These are phyloP conservation scores for Casuarina cunninghamiana DNA, from an alignment of 306 rosid genomes.

Conservation along the genomic window DNA sequence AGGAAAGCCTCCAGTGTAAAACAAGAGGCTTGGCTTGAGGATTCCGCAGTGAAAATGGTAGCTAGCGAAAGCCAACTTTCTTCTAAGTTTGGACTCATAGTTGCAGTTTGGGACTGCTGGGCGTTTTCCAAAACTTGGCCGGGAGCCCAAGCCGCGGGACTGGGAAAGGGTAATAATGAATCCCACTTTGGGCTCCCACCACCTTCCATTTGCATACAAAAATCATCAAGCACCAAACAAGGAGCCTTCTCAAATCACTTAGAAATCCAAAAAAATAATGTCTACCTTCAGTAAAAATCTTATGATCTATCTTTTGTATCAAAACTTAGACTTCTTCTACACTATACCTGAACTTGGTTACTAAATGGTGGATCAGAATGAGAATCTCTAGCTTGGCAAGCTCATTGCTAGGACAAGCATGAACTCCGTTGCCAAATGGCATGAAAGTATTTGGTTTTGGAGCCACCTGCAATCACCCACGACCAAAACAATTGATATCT, in stretches of 20 bases:
- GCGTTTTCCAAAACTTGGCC: constrained; percentile 68
- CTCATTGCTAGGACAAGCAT: constrained; percentile 90
- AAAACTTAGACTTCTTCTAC: too few relatives aligned
- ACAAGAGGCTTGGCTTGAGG: constrained; percentile 31
- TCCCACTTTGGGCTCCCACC: constrained; percentile 57
- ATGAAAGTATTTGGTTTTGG: constrained; percentile 75
- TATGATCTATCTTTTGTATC: too few relatives aligned
- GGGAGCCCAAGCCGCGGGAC: constrained; percentile 79
- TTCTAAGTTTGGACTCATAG: too few relatives aligned
- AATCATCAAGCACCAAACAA: background rate
- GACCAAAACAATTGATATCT: background rate
- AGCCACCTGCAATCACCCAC: constrained; percentile 43
- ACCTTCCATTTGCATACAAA: constrained; percentile 77
- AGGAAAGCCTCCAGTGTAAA: constrained; percentile 31
- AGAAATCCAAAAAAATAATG: too few relatives aligned
- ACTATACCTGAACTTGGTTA: constrained; percentile 67
- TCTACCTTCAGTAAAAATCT: too few relatives aligned
- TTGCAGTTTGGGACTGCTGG: constrained; percentile 17
- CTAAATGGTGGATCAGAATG: constrained; percentile 66
- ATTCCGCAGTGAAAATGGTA: constrained; percentile 21
- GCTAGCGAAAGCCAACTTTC: background rate
- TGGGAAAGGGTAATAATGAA: constrained; percentile 90
- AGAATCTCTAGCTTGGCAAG: constrained; percentile 84
- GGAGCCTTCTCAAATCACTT: too few relatives aligned
- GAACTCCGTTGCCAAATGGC: constrained; percentile 92